Evolutionary conservation across 2,329 filamentous ascomycete genomes (phyloP), one percentile per base, ranked within the genome.

Genomic region (Cadophora luteo-olivacea): DNA sequence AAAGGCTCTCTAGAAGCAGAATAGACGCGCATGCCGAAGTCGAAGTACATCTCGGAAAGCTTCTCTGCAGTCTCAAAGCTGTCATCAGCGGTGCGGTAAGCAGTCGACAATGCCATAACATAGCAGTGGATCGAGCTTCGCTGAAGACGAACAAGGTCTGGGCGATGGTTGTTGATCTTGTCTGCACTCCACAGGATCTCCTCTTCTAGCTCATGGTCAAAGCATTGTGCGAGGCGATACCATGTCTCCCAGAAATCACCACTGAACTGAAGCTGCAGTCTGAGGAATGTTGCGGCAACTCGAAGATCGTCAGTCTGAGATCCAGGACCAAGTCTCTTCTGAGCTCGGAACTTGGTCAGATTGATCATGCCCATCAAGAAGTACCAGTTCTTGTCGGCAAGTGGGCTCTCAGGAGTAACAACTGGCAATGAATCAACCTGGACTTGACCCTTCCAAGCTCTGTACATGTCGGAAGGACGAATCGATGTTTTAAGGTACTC

Each of bases 331-430:
- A 78, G 70, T 22, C 78, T 74, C 68, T 81, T 81, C 63, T 77
- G 75, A 19, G 76, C 74, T 22, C 77, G 75, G 78, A 97, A 98
- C 75, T 94, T 97, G 54, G 91, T 93, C 67, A 98, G 85, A 2
- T 93, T 90, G 66, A 97, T 92, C 84, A 96, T 92, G 24, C 95
- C 95, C 70, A 97, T 87, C 36, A 97, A 82, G 78, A 96, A 97
- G 78, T 93, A 97, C 95, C 95, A 98, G 57, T 94, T 92, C 73
- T 93, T 91, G 29, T 88, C 88, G 0, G 94, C 94, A 41, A 97
- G 81, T 0, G 87, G 86, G 64, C 89, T 90, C 68, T 96, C 91
- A 0, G 87, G 85, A 9, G 86, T 85, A 55, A 90, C 87, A 8
- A 94, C 89, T 0, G 87, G 84, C 5, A 92, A 86, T 1, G 91